phyloP scores from a whole-genome alignment of 768 basidiomycete genomes.

The Termitomyces sp. region DNA sequence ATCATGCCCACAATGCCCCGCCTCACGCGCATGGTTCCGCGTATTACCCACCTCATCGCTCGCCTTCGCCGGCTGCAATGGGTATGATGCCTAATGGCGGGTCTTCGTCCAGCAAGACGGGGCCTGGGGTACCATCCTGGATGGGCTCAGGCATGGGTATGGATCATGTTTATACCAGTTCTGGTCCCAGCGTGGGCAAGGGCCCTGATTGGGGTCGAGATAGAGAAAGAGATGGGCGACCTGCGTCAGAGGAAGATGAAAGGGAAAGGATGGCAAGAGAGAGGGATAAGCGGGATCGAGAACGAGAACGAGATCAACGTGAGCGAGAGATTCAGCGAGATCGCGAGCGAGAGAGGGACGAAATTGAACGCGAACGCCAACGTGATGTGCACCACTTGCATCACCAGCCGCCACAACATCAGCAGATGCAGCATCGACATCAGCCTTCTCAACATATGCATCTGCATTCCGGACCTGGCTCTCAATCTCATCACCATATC shows the following conservation, averaged over 20 bases:
- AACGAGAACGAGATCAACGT: slow-evolving; percentile 13
- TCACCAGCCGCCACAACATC: slow-evolving; percentile 26
- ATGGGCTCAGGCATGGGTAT: slow-evolving; percentile 27
- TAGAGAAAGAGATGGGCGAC: slow-evolving; percentile 11
- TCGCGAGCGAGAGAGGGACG: slow-evolving; percentile 16
- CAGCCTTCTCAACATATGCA: slow-evolving; percentile 25
- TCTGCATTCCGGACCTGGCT: slow-evolving; percentile 20
- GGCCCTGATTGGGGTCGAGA: slow-evolving; percentile 16
- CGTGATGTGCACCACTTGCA: slow-evolving; percentile 27
- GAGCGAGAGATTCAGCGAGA: slow-evolving; percentile 23
- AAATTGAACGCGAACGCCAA: slow-evolving; percentile 19
- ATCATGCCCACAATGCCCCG: slow-evolving; percentile 6
- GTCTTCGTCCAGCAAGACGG: slow-evolving; percentile 17
- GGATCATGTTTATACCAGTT: slow-evolving; percentile 15
- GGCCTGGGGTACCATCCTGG: slow-evolving; percentile 22
- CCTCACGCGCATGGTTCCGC: slow-evolving; percentile 7
- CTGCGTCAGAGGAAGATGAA: slow-evolving; percentile 14
- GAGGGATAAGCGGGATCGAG: slow-evolving; percentile 16
- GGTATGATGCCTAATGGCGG: slow-evolving; percentile 21
- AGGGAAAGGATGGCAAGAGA: slow-evolving; percentile 27
- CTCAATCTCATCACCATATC: slow-evolving; percentile 27
- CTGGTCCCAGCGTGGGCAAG: slow-evolving; percentile 10
- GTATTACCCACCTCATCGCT: slow-evolving; percentile 20
- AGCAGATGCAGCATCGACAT: slow-evolving; percentile 29
- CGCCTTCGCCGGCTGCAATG: slow-evolving; percentile 26